Evolutionary conservation across 106 monocot species (phyloP), one percentile per base, ranked within the genome.

Genomic region (Apostasia ramifera): DNA sequence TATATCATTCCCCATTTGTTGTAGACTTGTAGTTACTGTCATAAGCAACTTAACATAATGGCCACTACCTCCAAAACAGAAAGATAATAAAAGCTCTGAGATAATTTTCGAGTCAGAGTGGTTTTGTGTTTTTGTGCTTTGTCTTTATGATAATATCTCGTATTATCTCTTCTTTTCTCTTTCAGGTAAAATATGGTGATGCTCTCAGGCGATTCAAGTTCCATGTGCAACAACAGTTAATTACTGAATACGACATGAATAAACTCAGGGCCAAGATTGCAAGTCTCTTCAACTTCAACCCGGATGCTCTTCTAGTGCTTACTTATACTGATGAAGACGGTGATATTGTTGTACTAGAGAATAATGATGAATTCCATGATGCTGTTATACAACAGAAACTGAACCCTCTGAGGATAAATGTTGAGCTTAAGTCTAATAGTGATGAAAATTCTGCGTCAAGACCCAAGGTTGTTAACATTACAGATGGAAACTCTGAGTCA

Each of bases 321-420:
- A 85, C 89, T 13, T 97, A 97, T 75, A 81, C 72, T 72, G 95
- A 97, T 79, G 80, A 79, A 79, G 95, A 97, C 79, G 89, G 88
- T 47, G 95, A 97, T 67, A 66, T 55, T 45, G 86, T 97, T 45
- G 77, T 84, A 66, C 83, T 97, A 60, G 84, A 81, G 62, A 68
- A 81, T 68, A 86, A 97, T 67, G 81, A 92, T 48, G 95, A 97
- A 46, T 68, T 97, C 54, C 76, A 3, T 80, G 95, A 95, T 84
- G 95, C 95, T 76, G 81, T 76, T 62, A 46, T 97, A 67, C 56
- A 40, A 40, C 92, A 97, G 72, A 77, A 45, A 12, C 48, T 97
- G 63, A 89, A 97, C 66, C 95, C 95, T 52, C 77, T 97, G 2
- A 82, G 86, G 58, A 86, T 97, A 67, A 79, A 64, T 71, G 89